Conservation (phyloP, 2,329 filamentous ascomycete genomes). For the Apiospora sp. region DNA sequence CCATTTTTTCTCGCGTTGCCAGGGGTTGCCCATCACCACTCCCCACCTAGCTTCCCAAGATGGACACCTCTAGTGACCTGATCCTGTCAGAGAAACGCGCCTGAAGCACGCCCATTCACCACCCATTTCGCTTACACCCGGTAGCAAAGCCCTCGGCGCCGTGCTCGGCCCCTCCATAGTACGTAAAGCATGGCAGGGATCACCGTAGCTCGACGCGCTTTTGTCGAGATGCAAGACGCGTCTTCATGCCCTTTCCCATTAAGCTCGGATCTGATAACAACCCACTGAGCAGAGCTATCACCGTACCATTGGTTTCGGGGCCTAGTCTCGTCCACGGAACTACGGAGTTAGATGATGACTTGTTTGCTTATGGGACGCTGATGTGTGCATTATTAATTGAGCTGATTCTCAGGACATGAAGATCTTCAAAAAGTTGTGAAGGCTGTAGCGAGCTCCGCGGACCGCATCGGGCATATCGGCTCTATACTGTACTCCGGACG, state of each 20-base stretch:
- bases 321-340: not conserved
- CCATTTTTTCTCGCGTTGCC: constrained; percentile 18
- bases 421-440: not conserved
- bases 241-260: constrained; percentile 1
- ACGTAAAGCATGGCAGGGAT: constrained; percentile 9
- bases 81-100: constrained; percentile 18
- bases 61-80: constrained; percentile 7
- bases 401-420: not conserved
- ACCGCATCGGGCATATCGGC: constrained; percentile 3
- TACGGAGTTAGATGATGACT: constrained; percentile 1
- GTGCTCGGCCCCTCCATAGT: constrained; percentile 11
- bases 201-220: constrained; percentile 9
- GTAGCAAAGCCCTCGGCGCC: not conserved
- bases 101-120: constrained; percentile 12
- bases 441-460: not conserved
- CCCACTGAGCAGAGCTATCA: constrained; percentile 9
- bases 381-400: constrained; percentile 6
- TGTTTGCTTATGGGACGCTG: constrained; percentile 11
- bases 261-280: constrained; percentile 21
- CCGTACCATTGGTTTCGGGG: constrained; percentile 7
- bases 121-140: constrained; percentile 4
- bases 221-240: constrained; percentile 1
- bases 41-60: constrained; percentile 1
- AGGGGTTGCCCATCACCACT: not conserved
- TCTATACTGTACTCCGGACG: not conserved